phyloP scores from a whole-genome alignment of 139 green algal species.

The Coccomyxa sp. region DNA sequence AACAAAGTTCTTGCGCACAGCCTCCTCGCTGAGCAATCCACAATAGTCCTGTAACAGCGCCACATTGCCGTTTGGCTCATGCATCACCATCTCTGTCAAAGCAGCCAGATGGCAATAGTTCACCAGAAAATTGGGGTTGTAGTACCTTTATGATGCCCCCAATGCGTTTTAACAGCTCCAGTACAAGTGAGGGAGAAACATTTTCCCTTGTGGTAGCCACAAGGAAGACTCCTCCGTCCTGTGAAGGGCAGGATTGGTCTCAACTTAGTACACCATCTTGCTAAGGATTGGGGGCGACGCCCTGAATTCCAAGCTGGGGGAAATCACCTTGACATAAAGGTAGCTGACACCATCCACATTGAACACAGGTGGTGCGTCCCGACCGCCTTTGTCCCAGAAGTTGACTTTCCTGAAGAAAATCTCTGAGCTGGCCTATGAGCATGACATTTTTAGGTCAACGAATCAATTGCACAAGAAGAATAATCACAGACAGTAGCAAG shows the following conservation, averaged over 20 bases:
- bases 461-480: no score
- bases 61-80: neutral
- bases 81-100: neutral
- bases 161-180: conserved; percentile 89
- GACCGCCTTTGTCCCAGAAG: conserved; percentile 72
- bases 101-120: neutral
- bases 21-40: conserved; percentile 86
- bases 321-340: conserved; percentile 72
- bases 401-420: conserved; percentile 87
- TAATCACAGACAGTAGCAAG: no score
- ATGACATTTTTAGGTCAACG: neutral
- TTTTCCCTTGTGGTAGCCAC: conserved; percentile 88
- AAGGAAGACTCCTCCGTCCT: conserved; percentile 79
- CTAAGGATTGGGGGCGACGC: neutral
- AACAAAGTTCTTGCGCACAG: conserved; percentile 92
- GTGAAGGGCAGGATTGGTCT: neutral
- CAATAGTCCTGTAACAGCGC: conserved; percentile 70
- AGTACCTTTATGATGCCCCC: conserved; percentile 76
- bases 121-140: no score
- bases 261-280: neutral
- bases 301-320: no score
- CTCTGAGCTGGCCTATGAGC: conserved; percentile 62
- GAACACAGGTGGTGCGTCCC: conserved; percentile 88
- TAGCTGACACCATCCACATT: conserved; percentile 93
- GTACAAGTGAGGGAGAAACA: conserved; percentile 78